Evolutionary conservation across 805 yeast species (phyloP).

Genomic region (Torulaspora gathmanii): DNA sequence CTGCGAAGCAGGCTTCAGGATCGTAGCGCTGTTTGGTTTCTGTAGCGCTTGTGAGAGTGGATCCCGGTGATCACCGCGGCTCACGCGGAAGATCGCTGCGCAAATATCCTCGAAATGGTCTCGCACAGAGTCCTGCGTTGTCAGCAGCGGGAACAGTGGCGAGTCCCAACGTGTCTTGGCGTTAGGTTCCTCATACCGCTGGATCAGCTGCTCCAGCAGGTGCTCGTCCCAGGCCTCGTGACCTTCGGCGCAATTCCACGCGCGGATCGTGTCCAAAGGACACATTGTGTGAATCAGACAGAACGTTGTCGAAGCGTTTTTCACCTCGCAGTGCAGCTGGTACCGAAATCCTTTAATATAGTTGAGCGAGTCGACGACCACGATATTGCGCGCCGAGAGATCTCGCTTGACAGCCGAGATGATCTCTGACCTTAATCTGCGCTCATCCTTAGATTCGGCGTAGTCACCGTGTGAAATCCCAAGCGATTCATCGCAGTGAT

Average conservation of each 20-base stretch:
- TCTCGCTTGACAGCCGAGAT: slow-evolving; percentile 86
- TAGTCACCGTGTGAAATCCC: slow-evolving; percentile 69
- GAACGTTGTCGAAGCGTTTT: slow-evolving; percentile 72
- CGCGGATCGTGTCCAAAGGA: slow-evolving; percentile 54
- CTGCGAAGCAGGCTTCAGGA: slow-evolving; percentile 72
- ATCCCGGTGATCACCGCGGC: slow-evolving; percentile 30
- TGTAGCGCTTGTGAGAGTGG: slow-evolving; percentile 50
- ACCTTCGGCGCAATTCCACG: slow-evolving; percentile 48
- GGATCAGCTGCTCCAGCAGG: slow-evolving; percentile 60
- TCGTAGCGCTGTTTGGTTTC: slow-evolving; percentile 80
- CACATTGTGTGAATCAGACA: slow-evolving; percentile 77
- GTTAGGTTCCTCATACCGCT: slow-evolving; percentile 93
- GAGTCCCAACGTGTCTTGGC: slow-evolving; percentile 87
- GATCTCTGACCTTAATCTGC: slow-evolving; percentile 75
- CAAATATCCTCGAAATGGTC: slow-evolving; percentile 62
- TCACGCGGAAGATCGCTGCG: slow-evolving; percentile 47
- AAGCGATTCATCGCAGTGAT: slow-evolving; percentile 73
- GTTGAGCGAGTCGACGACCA: slow-evolving; percentile 77
- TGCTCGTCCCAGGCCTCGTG: slow-evolving; percentile 55
- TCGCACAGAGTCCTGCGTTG: slow-evolving; percentile 39
- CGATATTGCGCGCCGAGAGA: slow-evolving; percentile 61
- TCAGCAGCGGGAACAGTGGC: slow-evolving; percentile 69
- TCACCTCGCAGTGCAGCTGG: slow-evolving; percentile 91
- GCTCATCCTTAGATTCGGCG: slow-evolving; percentile 68
- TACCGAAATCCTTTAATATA: slow-evolving; percentile 95